Conservation (phyloP, 352 stramenopile species). For the Saprolegnia diclina region DNA sequence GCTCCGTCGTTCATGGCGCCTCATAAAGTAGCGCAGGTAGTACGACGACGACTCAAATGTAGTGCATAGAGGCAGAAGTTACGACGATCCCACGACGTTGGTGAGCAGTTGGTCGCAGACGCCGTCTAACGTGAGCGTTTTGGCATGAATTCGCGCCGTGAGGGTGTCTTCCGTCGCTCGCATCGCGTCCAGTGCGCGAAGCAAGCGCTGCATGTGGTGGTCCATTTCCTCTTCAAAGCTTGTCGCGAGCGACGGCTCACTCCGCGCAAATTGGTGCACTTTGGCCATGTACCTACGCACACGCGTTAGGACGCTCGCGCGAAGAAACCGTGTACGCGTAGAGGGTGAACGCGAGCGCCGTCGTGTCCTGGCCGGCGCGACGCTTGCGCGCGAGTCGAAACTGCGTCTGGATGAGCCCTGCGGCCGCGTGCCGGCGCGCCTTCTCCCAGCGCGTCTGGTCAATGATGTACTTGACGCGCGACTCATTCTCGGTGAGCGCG, state of each 20-base stretch:
- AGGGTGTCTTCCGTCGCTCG: slow-evolving; percentile 36
- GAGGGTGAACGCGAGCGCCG: slow-evolving; percentile 33
- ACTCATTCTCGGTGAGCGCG: slow-evolving; percentile 53
- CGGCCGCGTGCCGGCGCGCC: slow-evolving; percentile 37
- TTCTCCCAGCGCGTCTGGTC: slow-evolving; percentile 55
- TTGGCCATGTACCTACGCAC: slow-evolving; percentile 18
- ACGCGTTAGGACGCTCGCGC: neutral
- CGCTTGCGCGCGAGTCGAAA: slow-evolving; percentile 31
- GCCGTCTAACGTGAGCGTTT: slow-evolving; percentile 21
- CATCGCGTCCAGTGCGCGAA: slow-evolving; percentile 37
- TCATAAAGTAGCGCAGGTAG: neutral
- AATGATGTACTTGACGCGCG: slow-evolving; percentile 63
- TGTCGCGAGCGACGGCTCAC: slow-evolving; percentile 35
- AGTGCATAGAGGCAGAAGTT: neutral
- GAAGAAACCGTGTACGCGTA: neutral
- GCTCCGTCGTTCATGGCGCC: too few species aligned
- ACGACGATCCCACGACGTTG: neutral
- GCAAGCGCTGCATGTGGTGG: slow-evolving; percentile 36
- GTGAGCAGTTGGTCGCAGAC: neutral
- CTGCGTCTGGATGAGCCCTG: slow-evolving; percentile 40
- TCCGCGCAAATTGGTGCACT: slow-evolving; percentile 32
- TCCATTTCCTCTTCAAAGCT: slow-evolving; percentile 47
- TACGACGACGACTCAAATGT: neutral
- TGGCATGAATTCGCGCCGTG: slow-evolving; percentile 41
- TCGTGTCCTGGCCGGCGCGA: slow-evolving; percentile 7